A percentile compares a stretch with the other conserved stretches of the same genome.
These are phyloP conservation scores for Malassezia brasiliensis DNA, from an alignment of 1,284 basidiomycete genomes.

Conservation along the genomic window DNA sequence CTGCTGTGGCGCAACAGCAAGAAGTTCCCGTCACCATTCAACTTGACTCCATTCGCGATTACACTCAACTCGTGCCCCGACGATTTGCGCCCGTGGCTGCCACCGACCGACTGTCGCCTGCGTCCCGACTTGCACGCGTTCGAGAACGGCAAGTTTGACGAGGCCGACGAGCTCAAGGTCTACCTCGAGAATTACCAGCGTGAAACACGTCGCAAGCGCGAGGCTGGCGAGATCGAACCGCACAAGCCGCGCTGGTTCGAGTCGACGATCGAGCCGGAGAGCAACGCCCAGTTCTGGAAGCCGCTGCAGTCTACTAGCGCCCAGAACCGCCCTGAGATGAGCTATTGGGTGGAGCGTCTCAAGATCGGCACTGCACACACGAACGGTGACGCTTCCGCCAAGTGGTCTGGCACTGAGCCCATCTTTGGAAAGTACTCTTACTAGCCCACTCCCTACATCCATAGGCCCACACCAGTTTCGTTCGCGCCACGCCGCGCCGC, in stretches of 20 bases:
- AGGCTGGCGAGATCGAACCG: conserved; percentile 62
- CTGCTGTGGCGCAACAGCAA: conserved; percentile 82
- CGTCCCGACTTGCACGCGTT: conserved; percentile 93
- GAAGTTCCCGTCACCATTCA: conserved; percentile 55
- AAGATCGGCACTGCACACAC: conserved; percentile 21
- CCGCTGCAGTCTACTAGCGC: conserved; percentile 9
- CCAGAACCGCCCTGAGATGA: conserved; percentile 18
- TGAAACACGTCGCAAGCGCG: conserved; percentile 63
- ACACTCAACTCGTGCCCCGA: conserved; percentile 72
- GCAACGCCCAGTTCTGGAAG: conserved; percentile 37
- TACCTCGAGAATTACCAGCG: conserved; percentile 82
- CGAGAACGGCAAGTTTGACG: conserved; percentile 78
- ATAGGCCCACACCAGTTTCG: neutral
- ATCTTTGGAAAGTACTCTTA: conserved; percentile 13
- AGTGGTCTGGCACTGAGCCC: conserved; percentile 17
- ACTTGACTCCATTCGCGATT: conserved; percentile 90
- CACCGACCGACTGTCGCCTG: conserved; percentile 84
- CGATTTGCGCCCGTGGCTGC: conserved; percentile 63
- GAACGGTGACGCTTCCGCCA: conserved; percentile 17
- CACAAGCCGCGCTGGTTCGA: conserved; percentile 62
- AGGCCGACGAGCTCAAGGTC: conserved; percentile 76
- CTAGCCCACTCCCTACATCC: neutral
- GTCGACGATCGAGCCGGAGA: conserved; percentile 30
- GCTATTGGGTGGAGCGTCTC: conserved; percentile 33
- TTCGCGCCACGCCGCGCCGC: neutral